phyloP scores from a whole-genome alignment of 768 basidiomycete genomes.

The Clitopilus passeckerianus region DNA sequence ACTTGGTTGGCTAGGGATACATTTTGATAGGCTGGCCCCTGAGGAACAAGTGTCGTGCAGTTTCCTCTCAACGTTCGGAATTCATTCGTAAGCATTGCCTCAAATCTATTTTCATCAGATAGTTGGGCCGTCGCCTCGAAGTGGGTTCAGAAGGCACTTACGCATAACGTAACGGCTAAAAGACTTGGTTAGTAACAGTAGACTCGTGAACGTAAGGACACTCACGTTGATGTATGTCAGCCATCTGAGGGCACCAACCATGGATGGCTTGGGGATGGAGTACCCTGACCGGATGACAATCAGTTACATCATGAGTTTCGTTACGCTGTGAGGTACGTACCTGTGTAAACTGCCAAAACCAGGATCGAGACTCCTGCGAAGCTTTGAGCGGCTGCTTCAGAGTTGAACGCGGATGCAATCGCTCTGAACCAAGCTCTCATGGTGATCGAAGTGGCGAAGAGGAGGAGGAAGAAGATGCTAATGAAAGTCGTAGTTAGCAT shows the following conservation, averaged over 20 bases:
- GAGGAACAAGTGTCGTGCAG: conserved; percentile 56
- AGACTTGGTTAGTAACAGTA: conserved; percentile 1
- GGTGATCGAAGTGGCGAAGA: conserved; percentile 50
- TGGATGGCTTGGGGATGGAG: conserved; percentile 52
- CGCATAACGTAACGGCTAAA: conserved; percentile 39
- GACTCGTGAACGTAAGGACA: not conserved
- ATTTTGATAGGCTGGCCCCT: conserved; percentile 57
- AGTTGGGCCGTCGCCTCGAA: not conserved
- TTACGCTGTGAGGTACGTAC: conserved; percentile 19
- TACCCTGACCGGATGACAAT: conserved; percentile 34
- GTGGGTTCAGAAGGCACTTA: conserved; percentile 9
- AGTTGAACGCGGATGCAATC: conserved; percentile 53
- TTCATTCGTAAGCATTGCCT: conserved; percentile 75
- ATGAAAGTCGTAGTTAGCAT: not conserved
- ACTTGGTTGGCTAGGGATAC: conserved; percentile 62
- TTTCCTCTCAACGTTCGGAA: conserved; percentile 64
- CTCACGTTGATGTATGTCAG: conserved; percentile 59
- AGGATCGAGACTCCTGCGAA: conserved; percentile 38
- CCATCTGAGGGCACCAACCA: conserved; percentile 68
- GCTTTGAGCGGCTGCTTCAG: conserved; percentile 56
- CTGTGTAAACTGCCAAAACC: conserved; percentile 47
- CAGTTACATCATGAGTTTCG: not conserved
- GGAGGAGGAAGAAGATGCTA: conserved; percentile 56
- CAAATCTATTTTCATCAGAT: conserved; percentile 49
- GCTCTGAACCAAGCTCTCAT: conserved; percentile 78